Conservation (phyloP, 1,284 basidiomycete genomes). For the Neonothopanus nambi region DNA sequence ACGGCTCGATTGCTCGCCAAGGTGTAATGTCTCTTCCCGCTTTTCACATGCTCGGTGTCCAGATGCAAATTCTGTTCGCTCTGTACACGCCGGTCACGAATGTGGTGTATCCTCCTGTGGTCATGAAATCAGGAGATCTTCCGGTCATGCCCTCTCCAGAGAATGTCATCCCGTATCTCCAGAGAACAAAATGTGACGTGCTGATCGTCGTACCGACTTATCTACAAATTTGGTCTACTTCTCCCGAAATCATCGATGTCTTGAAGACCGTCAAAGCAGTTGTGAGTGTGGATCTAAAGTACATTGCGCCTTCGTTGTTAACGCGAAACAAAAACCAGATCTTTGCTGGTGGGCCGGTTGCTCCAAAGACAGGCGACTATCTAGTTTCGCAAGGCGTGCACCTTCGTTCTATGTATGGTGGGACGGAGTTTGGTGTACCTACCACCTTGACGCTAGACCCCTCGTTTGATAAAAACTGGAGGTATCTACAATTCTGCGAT, state of each 20-base stretch:
- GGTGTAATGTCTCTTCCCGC: conserved; percentile 6
- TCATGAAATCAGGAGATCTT: conserved; percentile 24
- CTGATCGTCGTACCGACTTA: conserved; percentile 37
- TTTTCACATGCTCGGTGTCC: conserved; percentile 11
- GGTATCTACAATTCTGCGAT: conserved; percentile 30
- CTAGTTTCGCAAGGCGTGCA: conserved; percentile 29
- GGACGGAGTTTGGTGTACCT: conserved; percentile 30
- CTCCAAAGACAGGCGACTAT: conserved; percentile 27
- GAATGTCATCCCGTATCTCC: conserved; percentile 32
- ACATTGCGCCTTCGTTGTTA: too few relatives aligned
- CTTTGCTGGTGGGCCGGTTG: conserved; percentile 27
- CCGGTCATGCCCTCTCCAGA: conserved; percentile 33
- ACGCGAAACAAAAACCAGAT: conserved; percentile 9
- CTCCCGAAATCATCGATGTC: conserved; percentile 22
- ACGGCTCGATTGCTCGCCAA: too few relatives aligned
- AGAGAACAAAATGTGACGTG: conserved; percentile 26
- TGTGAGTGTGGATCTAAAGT: background rate
- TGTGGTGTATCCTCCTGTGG: conserved; percentile 31
- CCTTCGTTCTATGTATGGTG: conserved; percentile 31
- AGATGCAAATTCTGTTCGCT: conserved; percentile 20
- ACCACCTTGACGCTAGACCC: background rate
- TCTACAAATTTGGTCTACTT: conserved; percentile 35
- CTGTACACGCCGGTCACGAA: conserved; percentile 27
- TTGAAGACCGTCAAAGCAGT: conserved; percentile 26
- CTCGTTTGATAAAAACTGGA: conserved; percentile 21